These are phyloP conservation scores for Acacia confusa DNA, from an alignment of 306 rosid genomes.

Conservation along the genomic window DNA sequence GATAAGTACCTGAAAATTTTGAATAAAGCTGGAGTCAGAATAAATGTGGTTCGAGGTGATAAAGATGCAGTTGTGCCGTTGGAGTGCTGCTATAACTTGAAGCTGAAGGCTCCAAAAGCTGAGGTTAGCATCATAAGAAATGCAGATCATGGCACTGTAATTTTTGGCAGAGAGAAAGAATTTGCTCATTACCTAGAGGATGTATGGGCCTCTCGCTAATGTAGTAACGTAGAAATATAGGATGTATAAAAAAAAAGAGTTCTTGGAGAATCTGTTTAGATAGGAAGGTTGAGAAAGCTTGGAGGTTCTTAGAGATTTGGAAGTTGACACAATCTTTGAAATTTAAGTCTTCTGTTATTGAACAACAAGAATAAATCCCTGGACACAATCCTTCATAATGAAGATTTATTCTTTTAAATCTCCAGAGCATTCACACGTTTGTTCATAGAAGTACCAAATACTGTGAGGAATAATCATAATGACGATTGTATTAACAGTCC, in stretches of 20 bases:
- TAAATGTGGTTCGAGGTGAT: conserved; percentile 67
- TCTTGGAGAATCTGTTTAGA: background rate
- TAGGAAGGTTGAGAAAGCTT: background rate
- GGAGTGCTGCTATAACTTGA: conserved; percentile 54
- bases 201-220: conserved; percentile 47
- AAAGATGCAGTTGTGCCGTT: conserved; percentile 54
- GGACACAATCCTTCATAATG: too few relatives aligned
- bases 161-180: conserved; percentile 63
- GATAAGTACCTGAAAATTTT: conserved; percentile 45
- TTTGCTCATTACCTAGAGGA: conserved; percentile 43
- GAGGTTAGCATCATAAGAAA: conserved; percentile 46
- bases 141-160: conserved; percentile 50
- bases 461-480: background rate
- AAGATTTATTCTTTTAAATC: too few relatives aligned
- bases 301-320: background rate
- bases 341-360: too few relatives aligned
- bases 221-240: background rate
- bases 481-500: background rate
- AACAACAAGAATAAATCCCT: too few relatives aligned
- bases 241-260: background rate
- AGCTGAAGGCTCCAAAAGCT: conserved; percentile 53
- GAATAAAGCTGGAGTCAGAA: conserved; percentile 47
- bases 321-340: too few relatives aligned
- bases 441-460: background rate
- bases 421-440: too few relatives aligned